phyloP scores from a whole-genome alignment of 495 filamentous ascomycete genomes.

The Annulohypoxylon bovei region DNA sequence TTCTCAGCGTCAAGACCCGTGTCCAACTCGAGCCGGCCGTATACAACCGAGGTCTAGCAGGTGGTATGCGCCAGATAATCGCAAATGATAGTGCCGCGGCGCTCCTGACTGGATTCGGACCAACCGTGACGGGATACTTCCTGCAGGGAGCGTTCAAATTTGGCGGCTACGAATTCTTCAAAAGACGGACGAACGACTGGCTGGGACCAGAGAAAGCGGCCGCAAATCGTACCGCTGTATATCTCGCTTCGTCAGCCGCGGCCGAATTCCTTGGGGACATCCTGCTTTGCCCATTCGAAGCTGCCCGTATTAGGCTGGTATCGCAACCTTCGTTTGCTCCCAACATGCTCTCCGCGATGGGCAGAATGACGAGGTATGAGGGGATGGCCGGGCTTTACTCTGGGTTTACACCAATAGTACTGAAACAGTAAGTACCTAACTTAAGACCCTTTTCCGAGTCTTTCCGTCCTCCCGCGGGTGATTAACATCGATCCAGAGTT shows the following conservation, averaged over 20 bases:
- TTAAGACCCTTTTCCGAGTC: constrained; percentile 3
- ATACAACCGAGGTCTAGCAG: constrained; percentile 77
- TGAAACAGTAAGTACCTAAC: constrained; percentile 66
- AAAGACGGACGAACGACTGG: constrained; percentile 74
- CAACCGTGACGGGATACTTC: constrained; percentile 78
- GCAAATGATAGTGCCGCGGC: constrained; percentile 73
- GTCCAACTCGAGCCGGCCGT: constrained; percentile 76
- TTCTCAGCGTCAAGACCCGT: constrained; percentile 74
- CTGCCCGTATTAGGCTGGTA: constrained; percentile 78
- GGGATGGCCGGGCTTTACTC: constrained; percentile 78
- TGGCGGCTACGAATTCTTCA: constrained; percentile 82
- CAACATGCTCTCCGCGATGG: constrained; percentile 69
- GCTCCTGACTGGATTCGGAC: constrained; percentile 76
- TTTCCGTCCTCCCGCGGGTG: neutral
- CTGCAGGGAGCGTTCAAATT: constrained; percentile 83
- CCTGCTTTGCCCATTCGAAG: constrained; percentile 78
- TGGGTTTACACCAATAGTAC: constrained; percentile 76
- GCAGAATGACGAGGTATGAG: constrained; percentile 72
- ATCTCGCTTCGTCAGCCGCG: constrained; percentile 73
- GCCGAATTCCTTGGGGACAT: constrained; percentile 80
- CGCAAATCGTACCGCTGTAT: constrained; percentile 75
- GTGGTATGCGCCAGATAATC: constrained; percentile 74
- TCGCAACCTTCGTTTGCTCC: constrained; percentile 74
- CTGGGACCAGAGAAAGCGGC: constrained; percentile 71
- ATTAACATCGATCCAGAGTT: constrained; percentile 53